Base-by-base conservation (phyloP, 2,329 filamentous ascomycete genomes). In the Xylariales sp. region DNA sequence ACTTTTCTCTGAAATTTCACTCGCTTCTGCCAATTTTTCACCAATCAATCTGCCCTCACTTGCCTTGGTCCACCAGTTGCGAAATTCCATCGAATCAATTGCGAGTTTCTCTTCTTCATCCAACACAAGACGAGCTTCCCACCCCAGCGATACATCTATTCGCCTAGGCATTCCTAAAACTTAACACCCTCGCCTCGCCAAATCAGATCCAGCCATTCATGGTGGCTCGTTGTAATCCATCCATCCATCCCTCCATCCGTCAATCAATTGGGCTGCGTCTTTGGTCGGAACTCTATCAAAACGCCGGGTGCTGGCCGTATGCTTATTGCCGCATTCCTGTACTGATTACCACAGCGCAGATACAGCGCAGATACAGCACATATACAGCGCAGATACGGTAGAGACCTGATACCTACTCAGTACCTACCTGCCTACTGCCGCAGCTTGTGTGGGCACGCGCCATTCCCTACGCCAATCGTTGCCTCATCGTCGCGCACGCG, bases 41-140 rank as follows among this genome's bases (percentile, higher is more conserved):
- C 76, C 77, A 78, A 78, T 78, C 77, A 78, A 75, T 75, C 72
- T 72, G 71, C 71, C 74, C 64, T 69, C 69, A 48, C 65, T 66
- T 62, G 64, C 66, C 74, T 78, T 64, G 76, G 72, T 77, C 77
- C 75, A 76, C 76, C 74, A 74, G 73, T 72, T 73, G 70, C 56
- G 69, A 75, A 73, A 75, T 74, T 73, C 67, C 74, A 75, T 79
- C 77, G 76, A 79, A 78, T 79, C 77, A 77, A 68, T 77, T 75
- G 75, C 74, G 54, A 71, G 69, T 67, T 60, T 71, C 68, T 73
- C 71, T 73, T 69, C 69, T 74, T 75, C 72, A 71, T 75, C 75
- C 75, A 77, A 74, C 74, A 72, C 72, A 69, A 66, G 68, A 68
- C 73, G 67, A 70, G 67, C 73, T 56, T 64, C 56, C 64, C 54